phyloP scores from a whole-genome alignment of 257 asterid genomes.

The Petunia axillaris region DNA sequence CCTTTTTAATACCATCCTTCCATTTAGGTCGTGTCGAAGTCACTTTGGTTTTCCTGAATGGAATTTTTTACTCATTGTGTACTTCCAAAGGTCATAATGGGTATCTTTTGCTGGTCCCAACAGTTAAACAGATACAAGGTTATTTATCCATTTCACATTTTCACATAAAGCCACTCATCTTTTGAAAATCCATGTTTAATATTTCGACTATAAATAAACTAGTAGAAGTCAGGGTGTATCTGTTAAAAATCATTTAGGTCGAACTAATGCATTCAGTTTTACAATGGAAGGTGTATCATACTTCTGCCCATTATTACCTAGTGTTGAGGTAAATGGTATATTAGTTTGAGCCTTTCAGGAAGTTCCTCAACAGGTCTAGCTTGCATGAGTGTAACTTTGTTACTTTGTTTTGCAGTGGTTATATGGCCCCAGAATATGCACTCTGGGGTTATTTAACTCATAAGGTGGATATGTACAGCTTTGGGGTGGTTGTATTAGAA shows the following conservation, averaged over 20 bases:
- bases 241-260: neutral
- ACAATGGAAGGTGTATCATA: neutral
- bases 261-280: neutral
- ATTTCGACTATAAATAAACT: neutral
- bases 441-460: constrained; percentile 71
- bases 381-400: neutral
- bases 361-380: neutral
- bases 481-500: constrained; percentile 66
- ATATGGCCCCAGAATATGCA: constrained; percentile 81
- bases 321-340: neutral
- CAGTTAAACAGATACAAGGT: neutral
- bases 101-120: neutral
- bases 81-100: neutral
- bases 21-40: neutral
- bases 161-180: neutral
- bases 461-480: constrained; percentile 73
- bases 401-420: constrained; percentile 47
- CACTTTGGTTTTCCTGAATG: neutral
- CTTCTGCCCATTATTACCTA: neutral
- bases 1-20: constrained; percentile 13
- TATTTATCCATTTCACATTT: neutral
- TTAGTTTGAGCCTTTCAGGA: neutral
- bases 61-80: neutral
- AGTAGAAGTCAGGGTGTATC: neutral
- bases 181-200: constrained; percentile 1